Percentiles rank a stretch among this genome's conserved stretches.
These are phyloP conservation scores for Naegleria fowleri DNA, from an alignment of 208 protist species.

Conservation along the genomic window DNA sequence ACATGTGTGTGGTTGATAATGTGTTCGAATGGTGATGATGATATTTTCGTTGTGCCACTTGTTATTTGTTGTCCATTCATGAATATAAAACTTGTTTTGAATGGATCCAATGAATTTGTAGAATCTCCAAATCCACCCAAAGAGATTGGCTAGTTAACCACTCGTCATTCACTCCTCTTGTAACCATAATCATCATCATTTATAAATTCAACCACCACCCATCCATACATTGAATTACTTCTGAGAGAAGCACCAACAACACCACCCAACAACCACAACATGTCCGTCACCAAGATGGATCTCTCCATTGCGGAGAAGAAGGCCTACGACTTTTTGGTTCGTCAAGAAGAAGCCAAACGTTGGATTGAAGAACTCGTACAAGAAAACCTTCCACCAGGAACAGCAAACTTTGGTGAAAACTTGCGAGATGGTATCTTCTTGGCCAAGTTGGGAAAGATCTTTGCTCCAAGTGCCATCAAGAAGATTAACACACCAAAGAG, in stretches of 20 bases:
- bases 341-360: slow-evolving; percentile 21
- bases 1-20: too few species aligned
- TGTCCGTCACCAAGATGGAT: slow-evolving; percentile 17
- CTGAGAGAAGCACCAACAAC: neutral
- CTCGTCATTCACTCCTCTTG: neutral
- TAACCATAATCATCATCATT: too few species aligned
- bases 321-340: slow-evolving; percentile 16
- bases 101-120: too few species aligned
- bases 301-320: slow-evolving; percentile 11
- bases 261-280: neutral
- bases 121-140: too few species aligned
- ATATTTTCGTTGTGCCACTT: too few species aligned
- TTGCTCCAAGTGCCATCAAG: neutral
- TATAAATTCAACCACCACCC: too few species aligned
- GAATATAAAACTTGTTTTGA: too few species aligned
- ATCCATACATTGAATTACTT: too few species aligned
- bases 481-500: neutral
- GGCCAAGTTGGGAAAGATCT: neutral
- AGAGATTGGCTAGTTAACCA: neutral
- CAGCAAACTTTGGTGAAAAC: neutral
- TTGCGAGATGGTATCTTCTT: neutral
- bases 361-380: slow-evolving; percentile 17
- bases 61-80: too few species aligned
- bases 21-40: too few species aligned
- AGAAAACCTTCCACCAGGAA: neutral